Evolutionary conservation across 1,284 basidiomycete species (phyloP).

Genomic region (Apiotrichum gamsii): DNA sequence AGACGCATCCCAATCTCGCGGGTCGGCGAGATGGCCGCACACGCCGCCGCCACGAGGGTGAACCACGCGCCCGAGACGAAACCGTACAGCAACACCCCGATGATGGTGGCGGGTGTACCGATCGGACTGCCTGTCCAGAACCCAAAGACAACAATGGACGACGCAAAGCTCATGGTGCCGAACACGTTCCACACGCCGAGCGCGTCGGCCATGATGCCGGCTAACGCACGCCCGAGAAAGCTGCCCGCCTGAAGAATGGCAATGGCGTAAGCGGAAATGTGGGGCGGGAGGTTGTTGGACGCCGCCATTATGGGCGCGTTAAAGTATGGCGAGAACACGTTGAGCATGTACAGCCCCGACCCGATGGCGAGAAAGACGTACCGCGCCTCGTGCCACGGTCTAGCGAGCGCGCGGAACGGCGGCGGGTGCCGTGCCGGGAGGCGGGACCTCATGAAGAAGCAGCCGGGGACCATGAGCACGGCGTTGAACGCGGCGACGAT

Average conservation of each 20-base stretch:
- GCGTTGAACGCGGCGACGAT: conserved; percentile 21
- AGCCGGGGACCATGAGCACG: conserved; percentile 19
- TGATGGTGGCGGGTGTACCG: conserved; percentile 22
- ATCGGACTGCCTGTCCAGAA: conserved; percentile 25
- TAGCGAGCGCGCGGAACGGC: conserved; percentile 8
- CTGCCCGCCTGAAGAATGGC: conserved; percentile 25
- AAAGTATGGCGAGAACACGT: conserved; percentile 30
- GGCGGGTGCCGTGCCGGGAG: conserved; percentile 17
- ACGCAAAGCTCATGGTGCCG: conserved; percentile 11
- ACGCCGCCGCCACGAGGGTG: conserved; percentile 34
- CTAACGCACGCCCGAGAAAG: conserved; percentile 19
- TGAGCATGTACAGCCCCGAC: conserved; percentile 16
- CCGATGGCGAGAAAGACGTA: conserved; percentile 33
- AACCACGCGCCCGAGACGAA: conserved; percentile 36
- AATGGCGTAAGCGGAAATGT: conserved; percentile 18
- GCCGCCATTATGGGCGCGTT: conserved; percentile 25
- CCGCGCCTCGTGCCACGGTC: conserved; percentile 30
- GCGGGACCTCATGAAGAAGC: conserved; percentile 21
- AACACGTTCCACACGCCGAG: conserved; percentile 24
- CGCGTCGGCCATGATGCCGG: conserved; percentile 21
- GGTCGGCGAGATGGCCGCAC: conserved; percentile 35
- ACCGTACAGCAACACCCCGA: conserved; percentile 37
- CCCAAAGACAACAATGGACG: conserved; percentile 15
- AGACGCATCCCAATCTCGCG: conserved; percentile 41
- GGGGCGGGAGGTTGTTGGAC: conserved; percentile 4